A percentile compares a stretch with the other conserved stretches of the same genome.
Evolutionary conservation across 192 early-diverging fungal genomes (phyloP).

Genomic region (Chytriomyces sp.): DNA sequence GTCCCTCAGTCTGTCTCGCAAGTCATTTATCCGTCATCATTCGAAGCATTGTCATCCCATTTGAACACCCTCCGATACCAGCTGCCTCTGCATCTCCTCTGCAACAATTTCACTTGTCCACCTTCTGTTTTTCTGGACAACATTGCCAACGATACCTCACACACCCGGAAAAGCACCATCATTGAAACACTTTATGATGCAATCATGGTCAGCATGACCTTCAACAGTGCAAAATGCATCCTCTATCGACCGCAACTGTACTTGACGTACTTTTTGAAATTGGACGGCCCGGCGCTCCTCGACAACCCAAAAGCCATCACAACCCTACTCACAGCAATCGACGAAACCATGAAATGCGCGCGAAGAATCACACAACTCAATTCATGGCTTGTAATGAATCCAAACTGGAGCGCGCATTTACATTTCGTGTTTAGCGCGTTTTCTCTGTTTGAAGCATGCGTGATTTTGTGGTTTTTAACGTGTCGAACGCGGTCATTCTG

Average conservation of each 20-base stretch:
- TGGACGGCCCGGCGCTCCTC: background rate
- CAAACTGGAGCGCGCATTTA: background rate
- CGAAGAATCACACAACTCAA: background rate
- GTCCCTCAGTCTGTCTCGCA: background rate
- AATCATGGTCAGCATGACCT: background rate
- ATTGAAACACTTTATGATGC: background rate
- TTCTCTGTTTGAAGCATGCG: background rate
- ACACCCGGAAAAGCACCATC: background rate
- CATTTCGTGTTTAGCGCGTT: background rate
- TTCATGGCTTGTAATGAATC: background rate
- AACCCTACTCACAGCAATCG: background rate
- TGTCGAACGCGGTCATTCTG: background rate
- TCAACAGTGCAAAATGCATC: background rate
- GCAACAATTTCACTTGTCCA: conserved; percentile 1
- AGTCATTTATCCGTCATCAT: background rate
- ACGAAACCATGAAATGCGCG: background rate
- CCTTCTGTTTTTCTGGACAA: background rate
- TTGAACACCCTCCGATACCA: background rate
- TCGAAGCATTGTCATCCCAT: background rate
- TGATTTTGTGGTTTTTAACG: background rate
- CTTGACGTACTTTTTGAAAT: background rate
- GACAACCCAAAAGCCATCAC: background rate
- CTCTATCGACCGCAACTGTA: conserved; percentile 1
- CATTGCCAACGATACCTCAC: background rate
- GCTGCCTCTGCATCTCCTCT: background rate